phyloP scores from a whole-genome alignment of 352 stramenopile genomes.

The Phytopythium ostracodes region DNA sequence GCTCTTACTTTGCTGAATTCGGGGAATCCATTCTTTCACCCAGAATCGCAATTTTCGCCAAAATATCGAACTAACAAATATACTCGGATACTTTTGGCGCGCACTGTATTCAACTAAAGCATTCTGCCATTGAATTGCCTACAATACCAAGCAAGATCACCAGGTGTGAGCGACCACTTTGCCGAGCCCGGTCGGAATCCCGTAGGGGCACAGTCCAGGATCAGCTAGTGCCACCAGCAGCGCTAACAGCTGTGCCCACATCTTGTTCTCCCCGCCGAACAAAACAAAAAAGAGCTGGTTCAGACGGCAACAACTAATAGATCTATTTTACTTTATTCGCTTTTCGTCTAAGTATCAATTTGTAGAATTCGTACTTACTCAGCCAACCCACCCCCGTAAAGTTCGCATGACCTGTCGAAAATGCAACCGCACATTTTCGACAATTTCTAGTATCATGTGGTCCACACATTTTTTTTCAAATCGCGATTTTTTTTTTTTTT shows the following conservation, averaged over 20 bases:
- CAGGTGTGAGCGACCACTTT: neutral
- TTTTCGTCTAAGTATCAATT: too few species aligned
- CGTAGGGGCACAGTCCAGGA: neutral
- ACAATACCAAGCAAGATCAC: neutral
- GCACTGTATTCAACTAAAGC: too few species aligned
- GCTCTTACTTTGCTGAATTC: too few species aligned
- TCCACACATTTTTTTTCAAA: neutral
- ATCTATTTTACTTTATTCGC: too few species aligned
- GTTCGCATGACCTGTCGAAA: neutral
- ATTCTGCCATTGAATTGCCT: too few species aligned
- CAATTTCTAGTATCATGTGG: neutral
- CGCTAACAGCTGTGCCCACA: slow-evolving; percentile 3
- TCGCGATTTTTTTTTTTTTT: neutral
- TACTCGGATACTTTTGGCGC: too few species aligned
- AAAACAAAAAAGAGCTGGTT: neutral
- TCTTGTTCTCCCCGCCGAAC: neutral
- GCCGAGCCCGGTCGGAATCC: neutral
- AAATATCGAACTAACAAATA: too few species aligned
- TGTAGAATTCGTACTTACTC: neutral
- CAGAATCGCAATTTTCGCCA: too few species aligned
- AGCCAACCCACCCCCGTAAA: neutral
- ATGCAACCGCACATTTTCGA: neutral
- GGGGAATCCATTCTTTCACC: too few species aligned
- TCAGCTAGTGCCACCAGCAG: neutral
- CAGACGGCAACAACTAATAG: neutral